Evolutionary conservation across 306 rosid species (phyloP), one percentile per base, ranked within the genome.

Genomic region (Mucuna pruriens): DNA sequence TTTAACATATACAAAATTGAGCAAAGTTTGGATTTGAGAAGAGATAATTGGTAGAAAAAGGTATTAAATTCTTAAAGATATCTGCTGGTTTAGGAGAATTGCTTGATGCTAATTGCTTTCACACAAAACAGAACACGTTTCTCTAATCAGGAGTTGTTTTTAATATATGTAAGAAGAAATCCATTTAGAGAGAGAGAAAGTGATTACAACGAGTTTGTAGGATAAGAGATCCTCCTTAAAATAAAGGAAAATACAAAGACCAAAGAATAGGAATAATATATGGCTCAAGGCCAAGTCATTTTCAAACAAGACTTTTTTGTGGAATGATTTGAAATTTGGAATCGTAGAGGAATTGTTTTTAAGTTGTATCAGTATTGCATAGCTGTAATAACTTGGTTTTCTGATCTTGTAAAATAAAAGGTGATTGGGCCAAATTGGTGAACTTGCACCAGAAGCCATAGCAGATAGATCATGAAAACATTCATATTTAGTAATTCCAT

Each of bases 51-150:
- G 22, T 74, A 73, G 26, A 25, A 65, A 57, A 49, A 17, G 49
- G 75, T 26, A 49, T 64, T 38, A 63, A 79, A 51, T 51, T 81
- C 57, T 81, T 63, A 10, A 73, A 73, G 71, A 74, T 48, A 71
- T 64, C 36, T 22, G 42, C 39, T 46, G 20, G 40, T 16, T 16
- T 80, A 61, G 46, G 38, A 79, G 16, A 40, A 34, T 26, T 45
- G 49, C 71, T 70, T 67, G 76, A 78, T 54, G 17, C 68, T 69
- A 63, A 63, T 63, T 33, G 49, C 51, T 66, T 17, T 29, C 25
- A 46, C 31, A 20, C 25, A 3, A 36, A 74, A 52, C 9, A 20
- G 15, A 80, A 48, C 55, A 34, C 52, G 65, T 38, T 71, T 73
- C 65, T 34, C 20, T 22, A 62, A 62, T 80, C 58, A 60, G 44